phyloP scores from a whole-genome alignment of 106 monocot species.

The Allium sativum region DNA sequence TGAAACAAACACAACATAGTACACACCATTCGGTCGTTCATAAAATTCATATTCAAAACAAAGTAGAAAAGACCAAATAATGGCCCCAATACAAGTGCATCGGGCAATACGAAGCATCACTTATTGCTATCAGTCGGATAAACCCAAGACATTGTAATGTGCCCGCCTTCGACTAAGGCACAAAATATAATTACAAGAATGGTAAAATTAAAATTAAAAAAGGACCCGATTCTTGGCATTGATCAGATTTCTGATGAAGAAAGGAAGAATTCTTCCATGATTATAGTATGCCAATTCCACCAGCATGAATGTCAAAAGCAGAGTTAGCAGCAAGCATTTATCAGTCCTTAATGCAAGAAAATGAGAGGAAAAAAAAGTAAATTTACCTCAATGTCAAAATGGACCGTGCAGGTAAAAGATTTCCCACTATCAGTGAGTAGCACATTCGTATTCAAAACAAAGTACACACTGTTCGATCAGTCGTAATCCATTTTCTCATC shows the following conservation, averaged over 20 bases:
- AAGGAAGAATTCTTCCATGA: conserved; percentile 85
- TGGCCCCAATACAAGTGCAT: too few species aligned
- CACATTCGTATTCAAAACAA: too few species aligned
- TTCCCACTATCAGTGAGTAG: conserved; percentile 66
- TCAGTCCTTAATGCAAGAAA: too few species aligned
- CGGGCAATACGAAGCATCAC: too few species aligned
- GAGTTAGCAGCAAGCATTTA: too few species aligned
- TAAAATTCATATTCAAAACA: too few species aligned
- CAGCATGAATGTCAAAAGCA: conserved; percentile 12
- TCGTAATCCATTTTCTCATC: too few species aligned
- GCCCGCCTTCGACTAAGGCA: neutral
- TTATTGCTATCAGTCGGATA: neutral
- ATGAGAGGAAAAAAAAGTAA: neutral
- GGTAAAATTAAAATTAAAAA: neutral
- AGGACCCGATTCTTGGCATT: conserved; percentile 20
- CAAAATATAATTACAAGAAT: neutral
- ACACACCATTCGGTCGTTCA: too few species aligned
- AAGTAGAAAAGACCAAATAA: too few species aligned
- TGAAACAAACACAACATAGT: too few species aligned
- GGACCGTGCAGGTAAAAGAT: conserved; percentile 63
- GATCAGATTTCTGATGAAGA: conserved; percentile 74
- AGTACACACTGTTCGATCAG: too few species aligned
- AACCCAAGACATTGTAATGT: conserved; percentile 7
- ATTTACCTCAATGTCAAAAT: conserved; percentile 96
- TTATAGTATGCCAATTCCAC: conserved; percentile 89